Base-by-base conservation (phyloP, 768 basidiomycete genomes). In the Boletus tylopilopsis region DNA sequence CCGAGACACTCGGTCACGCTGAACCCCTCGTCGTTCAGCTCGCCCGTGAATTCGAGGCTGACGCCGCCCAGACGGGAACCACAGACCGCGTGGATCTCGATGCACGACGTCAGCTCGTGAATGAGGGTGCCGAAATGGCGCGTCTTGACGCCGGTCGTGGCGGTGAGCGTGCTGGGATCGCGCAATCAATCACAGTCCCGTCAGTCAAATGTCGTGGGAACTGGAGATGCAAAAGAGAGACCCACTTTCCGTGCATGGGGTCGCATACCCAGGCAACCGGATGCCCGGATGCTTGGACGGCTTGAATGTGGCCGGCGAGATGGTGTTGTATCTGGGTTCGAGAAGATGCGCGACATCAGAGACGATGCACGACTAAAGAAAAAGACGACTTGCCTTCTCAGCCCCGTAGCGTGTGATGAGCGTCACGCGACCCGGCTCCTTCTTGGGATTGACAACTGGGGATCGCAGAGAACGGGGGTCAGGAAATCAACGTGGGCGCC, bases 241-340 rank as follows among this genome's bases (percentile, higher is more conserved):
- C 33, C 33, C 62, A 93, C 92, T 97, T 96, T 73, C 94, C 95
- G 59, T 98, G 95, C 95, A 98, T 98, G 3, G 94, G 94, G 69
- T 98, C 96, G 62, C 90, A 94, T 42, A 94, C 79, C 93, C 94
- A 98, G 9, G 85, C 81, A 3, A 96, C 94, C 2, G 89, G 88
- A 64, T 98, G 94, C 0, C 79, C 81, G 2, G 91, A 85, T 42
- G 70, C 54, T 62, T 88, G 84, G 15, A 99, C 94, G 8, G 83
- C 85, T 12, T 68, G 65, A 64, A 99, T 94, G 64, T 98, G 95
- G 0, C 68, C 76, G 0, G 92, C 76, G 8, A 98, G 82, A 59
- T 83, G 76, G 24, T 76, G 66, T 45, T 83, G 84, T 55, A 96
- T 81, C 90, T 93, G 55, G n/a, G 19, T 42, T 11, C 11, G 43